A percentile compares a stretch with the other conserved stretches of the same genome.
Evolutionary conservation across 2,329 filamentous ascomycete species (phyloP).

Genomic region (Fusarium begoniae): DNA sequence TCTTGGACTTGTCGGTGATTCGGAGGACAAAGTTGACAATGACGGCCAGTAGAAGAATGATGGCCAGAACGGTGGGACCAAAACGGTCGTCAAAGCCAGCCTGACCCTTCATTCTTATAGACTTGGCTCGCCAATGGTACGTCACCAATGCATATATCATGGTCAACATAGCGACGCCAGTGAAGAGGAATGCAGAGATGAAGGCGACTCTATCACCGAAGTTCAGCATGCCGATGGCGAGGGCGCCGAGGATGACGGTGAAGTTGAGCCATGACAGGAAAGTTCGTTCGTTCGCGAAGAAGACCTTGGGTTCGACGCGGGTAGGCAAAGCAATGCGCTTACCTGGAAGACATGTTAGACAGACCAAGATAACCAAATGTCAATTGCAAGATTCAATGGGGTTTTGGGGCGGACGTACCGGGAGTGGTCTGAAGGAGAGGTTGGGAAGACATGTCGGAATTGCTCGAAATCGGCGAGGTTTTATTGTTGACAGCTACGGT

Average conservation of each 20-base stretch:
- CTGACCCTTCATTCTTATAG: constrained; percentile 89
- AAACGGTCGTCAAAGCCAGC: constrained; percentile 97
- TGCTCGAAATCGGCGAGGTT: constrained; percentile 3
- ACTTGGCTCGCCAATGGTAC: constrained; percentile 97
- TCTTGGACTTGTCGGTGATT: constrained; percentile 59
- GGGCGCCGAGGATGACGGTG: constrained; percentile 95
- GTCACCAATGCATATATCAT: constrained; percentile 96
- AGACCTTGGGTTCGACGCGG: constrained; percentile 98
- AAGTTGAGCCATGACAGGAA: constrained; percentile 99
- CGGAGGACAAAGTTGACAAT: constrained; percentile 94
- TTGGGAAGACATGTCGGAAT: constrained; percentile 84
- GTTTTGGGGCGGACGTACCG: constrained; percentile 67
- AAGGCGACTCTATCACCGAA: constrained; percentile 95
- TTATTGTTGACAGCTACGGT: constrained; percentile 14
- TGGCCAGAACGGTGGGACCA: constrained; percentile 88
- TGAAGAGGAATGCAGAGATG: constrained; percentile 94
- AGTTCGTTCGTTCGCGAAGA: constrained; percentile 99
- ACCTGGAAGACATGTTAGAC: constrained; percentile 63
- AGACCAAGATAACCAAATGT: not conserved
- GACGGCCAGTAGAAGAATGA: constrained; percentile 88
- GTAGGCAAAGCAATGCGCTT: constrained; percentile 98
- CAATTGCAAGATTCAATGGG: not conserved
- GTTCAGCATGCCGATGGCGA: constrained; percentile 97
- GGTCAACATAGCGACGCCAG: constrained; percentile 89
- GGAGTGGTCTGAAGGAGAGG: constrained; percentile 94